phyloP scores from a whole-genome alignment of 108 stramenopile genomes.

The Cyclotella atomus region DNA sequence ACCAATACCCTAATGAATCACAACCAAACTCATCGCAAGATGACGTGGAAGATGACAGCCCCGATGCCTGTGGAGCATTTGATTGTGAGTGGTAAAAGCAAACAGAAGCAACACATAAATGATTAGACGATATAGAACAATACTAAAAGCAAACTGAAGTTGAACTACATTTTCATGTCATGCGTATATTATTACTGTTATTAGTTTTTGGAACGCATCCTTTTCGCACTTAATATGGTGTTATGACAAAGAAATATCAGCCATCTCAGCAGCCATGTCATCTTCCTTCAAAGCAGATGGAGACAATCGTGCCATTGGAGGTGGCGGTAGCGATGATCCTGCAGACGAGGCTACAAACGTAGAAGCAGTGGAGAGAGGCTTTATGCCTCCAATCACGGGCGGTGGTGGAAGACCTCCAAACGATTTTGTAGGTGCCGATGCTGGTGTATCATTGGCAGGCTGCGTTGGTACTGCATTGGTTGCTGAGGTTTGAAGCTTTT shows the following conservation, averaged over 20 bases:
- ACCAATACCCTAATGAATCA: background rate
- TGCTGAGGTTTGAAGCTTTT: constrained; percentile 2
- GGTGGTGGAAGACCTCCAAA: constrained; percentile 38
- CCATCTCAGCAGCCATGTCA: constrained; percentile 13
- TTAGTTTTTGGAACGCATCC: too few relatives aligned
- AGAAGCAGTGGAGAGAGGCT: background rate
- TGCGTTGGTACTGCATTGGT: background rate
- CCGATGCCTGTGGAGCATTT: constrained; percentile 29
- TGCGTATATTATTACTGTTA: too few relatives aligned
- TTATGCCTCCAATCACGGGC: constrained; percentile 14
- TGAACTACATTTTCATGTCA: too few relatives aligned
- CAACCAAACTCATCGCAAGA: background rate
- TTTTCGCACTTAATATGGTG: too few relatives aligned
- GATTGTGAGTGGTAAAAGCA: constrained; percentile 17
- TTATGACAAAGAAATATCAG: constrained; percentile 31
- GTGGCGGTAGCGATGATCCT: constrained; percentile 29
- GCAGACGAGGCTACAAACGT: background rate
- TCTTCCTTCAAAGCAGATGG: constrained; percentile 8
- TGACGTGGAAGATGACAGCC: constrained; percentile 14
- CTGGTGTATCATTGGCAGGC: constrained; percentile 6
- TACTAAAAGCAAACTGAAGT: too few relatives aligned
- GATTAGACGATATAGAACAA: too few relatives aligned
- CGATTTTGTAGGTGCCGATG: constrained; percentile 16
- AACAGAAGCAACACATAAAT: too few relatives aligned
- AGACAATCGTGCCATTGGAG: constrained; percentile 10